Percentiles rank a stretch among this genome's conserved stretches.
phyloP scores from a whole-genome alignment of 192 early-diverging fungal genomes.

The Dispira simplex region DNA sequence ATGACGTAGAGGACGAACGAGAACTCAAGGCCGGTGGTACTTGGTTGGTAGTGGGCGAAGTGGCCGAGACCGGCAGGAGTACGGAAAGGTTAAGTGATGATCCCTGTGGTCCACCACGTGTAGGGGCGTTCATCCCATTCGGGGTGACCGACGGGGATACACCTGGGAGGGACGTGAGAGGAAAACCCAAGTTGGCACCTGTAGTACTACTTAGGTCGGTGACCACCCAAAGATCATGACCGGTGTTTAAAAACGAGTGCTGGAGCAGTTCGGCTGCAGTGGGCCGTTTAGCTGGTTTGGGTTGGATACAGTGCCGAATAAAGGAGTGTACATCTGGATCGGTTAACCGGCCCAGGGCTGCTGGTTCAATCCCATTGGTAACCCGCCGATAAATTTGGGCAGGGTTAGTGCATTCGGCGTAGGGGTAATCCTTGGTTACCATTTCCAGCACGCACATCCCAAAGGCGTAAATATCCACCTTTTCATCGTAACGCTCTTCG shows the following conservation, averaged over 20 bases:
- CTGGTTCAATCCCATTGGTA: conserved; percentile 26
- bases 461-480: conserved; percentile 82
- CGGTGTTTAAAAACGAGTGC: conserved; percentile 25
- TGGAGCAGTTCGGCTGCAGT: conserved; percentile 26
- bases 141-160: not conserved
- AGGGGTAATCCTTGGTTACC: conserved; percentile 78
- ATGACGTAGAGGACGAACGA: conserved; percentile 1
- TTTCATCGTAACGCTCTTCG: conserved; percentile 76
- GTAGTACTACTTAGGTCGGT: not conserved
- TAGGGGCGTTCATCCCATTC: not conserved
- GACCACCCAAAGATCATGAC: not conserved
- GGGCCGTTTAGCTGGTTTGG: conserved; percentile 23
- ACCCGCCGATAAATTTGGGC: conserved; percentile 77
- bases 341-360: not conserved
- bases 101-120: not conserved
- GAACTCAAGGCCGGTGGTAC: not conserved
- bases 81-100: not conserved
- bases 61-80: not conserved
- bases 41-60: not conserved
- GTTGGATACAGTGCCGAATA: conserved; percentile 32
- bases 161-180: not conserved
- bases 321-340: conserved; percentile 29
- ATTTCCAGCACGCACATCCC: conserved; percentile 64
- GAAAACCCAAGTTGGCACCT: not conserved
- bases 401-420: conserved; percentile 69